Evolutionary conservation across 2,329 filamentous ascomycete genomes (phyloP).

Genomic region (Cucurbitaria berberidis): DNA sequence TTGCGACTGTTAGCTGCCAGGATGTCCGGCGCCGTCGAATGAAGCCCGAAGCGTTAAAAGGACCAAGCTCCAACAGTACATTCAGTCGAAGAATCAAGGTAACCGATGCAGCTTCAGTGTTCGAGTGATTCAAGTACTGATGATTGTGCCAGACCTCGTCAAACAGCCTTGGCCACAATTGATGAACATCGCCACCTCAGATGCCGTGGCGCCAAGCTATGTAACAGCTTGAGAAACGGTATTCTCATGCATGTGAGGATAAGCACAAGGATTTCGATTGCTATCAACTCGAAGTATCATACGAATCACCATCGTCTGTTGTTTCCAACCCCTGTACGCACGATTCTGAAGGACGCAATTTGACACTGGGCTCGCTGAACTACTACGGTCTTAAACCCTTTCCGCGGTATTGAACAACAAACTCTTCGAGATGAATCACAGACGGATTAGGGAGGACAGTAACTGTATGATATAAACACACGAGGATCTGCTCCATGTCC

Average conservation of each 20-base stretch:
- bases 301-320: too few relatives aligned
- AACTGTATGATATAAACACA: not conserved
- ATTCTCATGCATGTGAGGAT: too few relatives aligned
- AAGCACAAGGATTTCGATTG: too few relatives aligned
- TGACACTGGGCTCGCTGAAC: too few relatives aligned
- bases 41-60: not conserved
- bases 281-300: too few relatives aligned
- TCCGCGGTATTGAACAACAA: too few relatives aligned
- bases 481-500: too few relatives aligned
- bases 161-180: slow-evolving; percentile 10
- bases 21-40: not conserved
- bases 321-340: too few relatives aligned
- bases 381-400: too few relatives aligned
- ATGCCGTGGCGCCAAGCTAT: not conserved
- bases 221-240: not conserved
- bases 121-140: not conserved
- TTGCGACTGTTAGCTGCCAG: not conserved
- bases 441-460: not conserved
- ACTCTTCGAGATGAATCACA: too few relatives aligned
- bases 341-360: too few relatives aligned
- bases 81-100: slow-evolving; percentile 2
- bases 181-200: slow-evolving; percentile 3
- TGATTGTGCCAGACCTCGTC: slow-evolving; percentile 3
- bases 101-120: not conserved
- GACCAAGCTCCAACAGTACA: not conserved